Evolutionary conservation across 2,329 filamentous ascomycete species (phyloP).

Genomic region (Esteya vermicola): DNA sequence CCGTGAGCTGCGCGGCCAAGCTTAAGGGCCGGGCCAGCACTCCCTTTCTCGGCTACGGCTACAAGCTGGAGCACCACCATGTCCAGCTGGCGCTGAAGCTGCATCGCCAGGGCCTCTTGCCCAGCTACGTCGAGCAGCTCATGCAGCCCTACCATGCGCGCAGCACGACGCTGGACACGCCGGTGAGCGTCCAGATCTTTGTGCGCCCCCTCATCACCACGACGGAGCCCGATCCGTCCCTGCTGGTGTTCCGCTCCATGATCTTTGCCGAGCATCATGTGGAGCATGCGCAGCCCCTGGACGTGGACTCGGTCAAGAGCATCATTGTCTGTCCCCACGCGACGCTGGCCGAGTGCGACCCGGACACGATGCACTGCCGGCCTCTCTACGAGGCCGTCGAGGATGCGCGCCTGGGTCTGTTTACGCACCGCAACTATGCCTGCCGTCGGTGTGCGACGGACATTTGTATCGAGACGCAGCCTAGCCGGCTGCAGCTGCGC

Average conservation of each 20-base stretch:
- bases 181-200: background rate
- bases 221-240: background rate
- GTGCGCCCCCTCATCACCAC: background rate
- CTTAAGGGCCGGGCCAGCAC: background rate
- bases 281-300: background rate
- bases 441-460: constrained; percentile 3
- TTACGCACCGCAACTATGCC: background rate
- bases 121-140: background rate
- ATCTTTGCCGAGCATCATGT: background rate
- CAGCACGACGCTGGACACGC: background rate
- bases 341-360: background rate
- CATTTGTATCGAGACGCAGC: background rate
- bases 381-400: background rate
- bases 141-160: background rate
- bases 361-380: background rate
- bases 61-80: constrained; percentile 4
- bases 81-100: constrained; percentile 3
- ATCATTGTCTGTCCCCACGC: constrained; percentile 2
- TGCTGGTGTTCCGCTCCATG: background rate
- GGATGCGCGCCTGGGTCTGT: background rate
- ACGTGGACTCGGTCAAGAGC: background rate
- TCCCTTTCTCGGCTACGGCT: background rate
- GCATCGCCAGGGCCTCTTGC: background rate
- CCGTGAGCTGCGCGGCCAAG: background rate
- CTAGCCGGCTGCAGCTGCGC: background rate